Evolutionary conservation across 1,284 basidiomycete species (phyloP).

Genomic region (Cystobasidium pallidum): DNA sequence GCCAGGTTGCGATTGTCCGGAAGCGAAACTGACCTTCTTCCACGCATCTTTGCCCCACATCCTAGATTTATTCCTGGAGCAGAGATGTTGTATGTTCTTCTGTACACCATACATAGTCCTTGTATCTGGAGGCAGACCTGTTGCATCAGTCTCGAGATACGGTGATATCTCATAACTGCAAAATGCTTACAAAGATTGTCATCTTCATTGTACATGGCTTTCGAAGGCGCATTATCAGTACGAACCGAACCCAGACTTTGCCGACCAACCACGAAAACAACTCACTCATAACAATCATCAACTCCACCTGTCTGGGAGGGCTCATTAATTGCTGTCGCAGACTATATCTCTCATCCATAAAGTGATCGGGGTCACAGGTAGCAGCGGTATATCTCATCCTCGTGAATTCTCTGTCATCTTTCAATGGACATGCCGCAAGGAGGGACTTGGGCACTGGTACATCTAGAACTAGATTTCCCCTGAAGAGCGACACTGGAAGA

Average conservation of each 20-base stretch:
- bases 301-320: constrained; percentile 75
- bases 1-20: neutral
- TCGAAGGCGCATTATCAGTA: neutral
- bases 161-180: neutral
- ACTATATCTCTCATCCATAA: constrained; percentile 75
- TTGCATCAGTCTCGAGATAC: neutral
- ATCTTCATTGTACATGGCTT: constrained; percentile 61
- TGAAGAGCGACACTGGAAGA: constrained; percentile 66
- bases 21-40: constrained; percentile 68
- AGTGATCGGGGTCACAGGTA: constrained; percentile 78
- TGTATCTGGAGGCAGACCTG: constrained; percentile 53
- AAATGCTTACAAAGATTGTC: constrained; percentile 65
- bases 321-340: constrained; percentile 86
- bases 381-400: constrained; percentile 72
- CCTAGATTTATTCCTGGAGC: constrained; percentile 77
- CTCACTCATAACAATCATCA: constrained; percentile 79
- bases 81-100: constrained; percentile 71
- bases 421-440: constrained; percentile 72
- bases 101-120: constrained; percentile 91
- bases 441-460: constrained; percentile 81
- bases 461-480: constrained; percentile 88
- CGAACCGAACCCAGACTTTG: neutral
- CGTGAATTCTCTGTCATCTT: constrained; percentile 84
- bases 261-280: constrained; percentile 51
- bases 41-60: constrained; percentile 96